These are phyloP conservation scores for Plasmopara muralis DNA, from an alignment of 352 stramenopile species.

Conservation along the genomic window DNA sequence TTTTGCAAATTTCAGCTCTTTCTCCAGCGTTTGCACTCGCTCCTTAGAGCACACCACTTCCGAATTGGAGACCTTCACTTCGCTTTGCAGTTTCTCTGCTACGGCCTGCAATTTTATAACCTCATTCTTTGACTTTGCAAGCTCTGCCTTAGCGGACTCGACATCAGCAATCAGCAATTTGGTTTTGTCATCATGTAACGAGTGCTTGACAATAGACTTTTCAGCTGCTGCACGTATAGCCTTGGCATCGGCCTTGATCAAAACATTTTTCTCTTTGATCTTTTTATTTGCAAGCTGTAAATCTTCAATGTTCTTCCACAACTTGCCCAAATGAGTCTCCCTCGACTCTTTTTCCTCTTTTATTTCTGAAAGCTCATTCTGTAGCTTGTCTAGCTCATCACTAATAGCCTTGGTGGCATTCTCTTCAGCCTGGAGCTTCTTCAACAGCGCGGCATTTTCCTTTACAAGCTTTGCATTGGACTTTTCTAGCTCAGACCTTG, in stretches of 20 bases:
- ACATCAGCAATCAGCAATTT: conserved; percentile 28
- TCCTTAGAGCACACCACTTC: conserved; percentile 12
- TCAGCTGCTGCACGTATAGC: conserved; percentile 34
- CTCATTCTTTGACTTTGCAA: conserved; percentile 17
- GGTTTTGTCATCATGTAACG: conserved; percentile 25
- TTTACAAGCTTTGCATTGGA: conserved; percentile 10
- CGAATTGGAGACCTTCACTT: conserved; percentile 6
- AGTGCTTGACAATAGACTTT: conserved; percentile 29
- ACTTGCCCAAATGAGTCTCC: conserved; percentile 44
- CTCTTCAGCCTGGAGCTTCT: conserved; percentile 4
- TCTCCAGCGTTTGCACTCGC: conserved; percentile 18
- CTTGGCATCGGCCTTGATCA: conserved; percentile 37
- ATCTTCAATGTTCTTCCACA: conserved; percentile 49
- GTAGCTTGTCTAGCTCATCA: conserved; percentile 22
- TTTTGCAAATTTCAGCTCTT: conserved; percentile 11
- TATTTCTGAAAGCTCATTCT: conserved; percentile 24
- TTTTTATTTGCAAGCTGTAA: conserved; percentile 42
- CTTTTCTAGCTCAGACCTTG: conserved; percentile 18
- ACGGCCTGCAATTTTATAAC: conserved; percentile 24
- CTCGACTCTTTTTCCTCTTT: conserved; percentile 34
- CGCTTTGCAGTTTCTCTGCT: conserved; percentile 23
- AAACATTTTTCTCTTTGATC: conserved; percentile 36
- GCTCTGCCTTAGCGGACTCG: conserved; percentile 13
- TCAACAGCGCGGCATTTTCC: conserved; percentile 16
- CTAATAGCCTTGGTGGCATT: conserved; percentile 7